Percentiles rank a stretch among this genome's conserved stretches.
Conservation (phyloP, 139 green algal species). For the Closterium sp. region DNA sequence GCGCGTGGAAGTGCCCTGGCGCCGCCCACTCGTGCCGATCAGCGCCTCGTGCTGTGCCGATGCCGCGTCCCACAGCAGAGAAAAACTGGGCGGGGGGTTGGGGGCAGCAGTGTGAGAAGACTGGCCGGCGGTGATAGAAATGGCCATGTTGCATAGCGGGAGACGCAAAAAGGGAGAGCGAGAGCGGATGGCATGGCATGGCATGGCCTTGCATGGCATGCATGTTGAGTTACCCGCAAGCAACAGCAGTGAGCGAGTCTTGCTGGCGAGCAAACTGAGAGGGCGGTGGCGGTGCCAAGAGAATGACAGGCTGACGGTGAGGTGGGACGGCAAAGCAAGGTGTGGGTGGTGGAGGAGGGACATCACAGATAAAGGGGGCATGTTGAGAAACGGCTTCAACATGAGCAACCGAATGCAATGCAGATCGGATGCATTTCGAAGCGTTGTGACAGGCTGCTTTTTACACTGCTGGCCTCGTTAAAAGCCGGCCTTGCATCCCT, state of each 20-base stretch:
- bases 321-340: background rate
- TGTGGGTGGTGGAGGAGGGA: background rate
- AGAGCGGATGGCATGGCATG: no score
- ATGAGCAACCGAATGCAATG: no score
- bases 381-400: background rate
- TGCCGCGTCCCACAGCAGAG: constrained; percentile 31
- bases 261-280: background rate
- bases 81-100: background rate
- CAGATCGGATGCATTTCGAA: background rate
- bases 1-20: constrained; percentile 48
- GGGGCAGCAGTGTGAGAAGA: background rate
- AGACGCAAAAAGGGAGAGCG: background rate
- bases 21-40: constrained; percentile 53
- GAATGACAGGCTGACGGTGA: background rate
- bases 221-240: background rate
- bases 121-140: background rate
- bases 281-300: background rate
- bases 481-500: no score
- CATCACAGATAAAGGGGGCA: background rate
- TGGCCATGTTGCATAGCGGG: background rate
- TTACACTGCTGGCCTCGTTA: no score
- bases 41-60: constrained; percentile 59
- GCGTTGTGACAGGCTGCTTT: background rate
- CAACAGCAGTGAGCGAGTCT: background rate
- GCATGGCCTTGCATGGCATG: no score